These are phyloP conservation scores for Plectosphaerella plurivora DNA, from an alignment of 2,329 filamentous ascomycete genomes.

Conservation along the genomic window DNA sequence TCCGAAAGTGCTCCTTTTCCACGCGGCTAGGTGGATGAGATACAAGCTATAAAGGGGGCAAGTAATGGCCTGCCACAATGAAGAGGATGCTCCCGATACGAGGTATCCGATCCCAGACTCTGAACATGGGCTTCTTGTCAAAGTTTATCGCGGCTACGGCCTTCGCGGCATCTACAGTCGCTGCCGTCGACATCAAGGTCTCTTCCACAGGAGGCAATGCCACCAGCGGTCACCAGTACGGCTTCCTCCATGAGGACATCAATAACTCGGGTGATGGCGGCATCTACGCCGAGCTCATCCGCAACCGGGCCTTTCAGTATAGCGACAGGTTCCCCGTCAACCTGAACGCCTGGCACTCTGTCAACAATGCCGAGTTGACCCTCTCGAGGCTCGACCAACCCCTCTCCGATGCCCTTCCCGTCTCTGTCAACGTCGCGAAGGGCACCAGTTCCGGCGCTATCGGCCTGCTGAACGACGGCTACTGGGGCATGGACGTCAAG, in stretches of 20 bases:
- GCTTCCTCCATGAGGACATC: slow-evolving; percentile 51
- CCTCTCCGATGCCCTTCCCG: slow-evolving; percentile 46
- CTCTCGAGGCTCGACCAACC: slow-evolving; percentile 41
- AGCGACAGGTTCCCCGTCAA: slow-evolving; percentile 35
- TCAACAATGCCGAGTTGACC: slow-evolving; percentile 38
- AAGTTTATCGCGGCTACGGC: slow-evolving; percentile 13
- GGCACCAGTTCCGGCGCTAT: slow-evolving; percentile 24
- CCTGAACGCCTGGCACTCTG: slow-evolving; percentile 39
- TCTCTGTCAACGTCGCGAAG: slow-evolving; percentile 42
- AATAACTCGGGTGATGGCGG: slow-evolving; percentile 69
- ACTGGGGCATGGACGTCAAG: slow-evolving; percentile 53
- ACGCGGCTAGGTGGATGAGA: no score
- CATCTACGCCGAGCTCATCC: slow-evolving; percentile 67
- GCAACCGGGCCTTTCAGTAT: slow-evolving; percentile 66
- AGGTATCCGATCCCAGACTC: no score
- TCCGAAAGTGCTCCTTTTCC: no score
- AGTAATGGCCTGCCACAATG: no score
- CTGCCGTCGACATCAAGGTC: slow-evolving; percentile 37
- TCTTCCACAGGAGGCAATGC: slow-evolving; percentile 32
- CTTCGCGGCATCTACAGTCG: slow-evolving; percentile 14
- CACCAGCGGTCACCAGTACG: slow-evolving; percentile 39
- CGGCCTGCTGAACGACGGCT: slow-evolving; percentile 50
- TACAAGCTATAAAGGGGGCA: no score
- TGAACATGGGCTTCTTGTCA: no score
- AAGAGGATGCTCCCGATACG: no score